Evolutionary conservation across 176 grass and related monocot genomes (phyloP), one percentile per base, ranked within the genome.

Genomic region (Zoysia pacifica): DNA sequence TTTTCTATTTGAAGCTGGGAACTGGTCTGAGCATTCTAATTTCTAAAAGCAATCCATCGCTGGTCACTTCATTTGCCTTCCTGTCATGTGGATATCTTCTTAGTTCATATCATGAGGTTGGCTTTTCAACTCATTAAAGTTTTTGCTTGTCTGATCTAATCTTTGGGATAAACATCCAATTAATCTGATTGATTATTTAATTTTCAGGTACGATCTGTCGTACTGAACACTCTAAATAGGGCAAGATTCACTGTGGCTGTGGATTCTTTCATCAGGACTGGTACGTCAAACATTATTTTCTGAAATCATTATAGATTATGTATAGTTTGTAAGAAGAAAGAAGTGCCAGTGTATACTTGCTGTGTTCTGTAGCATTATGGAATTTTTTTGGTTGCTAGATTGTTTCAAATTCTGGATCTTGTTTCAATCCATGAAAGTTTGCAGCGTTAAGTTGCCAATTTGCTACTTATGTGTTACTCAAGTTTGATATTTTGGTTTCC

Each of bases 191-290:
- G 28, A 71, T 85, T 58, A 54, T 77, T 74, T 82, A 70, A 54
- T 91, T 87, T 77, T 55, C 79, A 99, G 96, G 96, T 99, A 43
- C 93, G 93, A 84, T 94, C 92, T 75, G 82, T 99, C 88, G 96
- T 99, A 55, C 53, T 99, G 55, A 99, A 99, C 74, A 99, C 96
- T 69, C 71, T 99, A 82, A 99, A 99, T 82, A 95, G 82, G 35
- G 96, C 90, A 68, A 94, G 96, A 56, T 99, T 99, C 55, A 95
- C 93, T 14, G 96, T 99, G 72, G 90, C 96, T 55, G 96, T 99
- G 60, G 90, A 99, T 89, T 99, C 96, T 64, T 99, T 99, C 84
- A 93, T 99, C 81, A 93, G 89, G 64, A 99, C 90, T 77, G 96
- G 96, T 99, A 95, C 18, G 28, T 28, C 28, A 28, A 28, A 58